A percentile compares a stretch with the other conserved stretches of the same genome.
phyloP scores from a whole-genome alignment of 2,329 filamentous ascomycete genomes.

The Colletotrichum sp. region DNA sequence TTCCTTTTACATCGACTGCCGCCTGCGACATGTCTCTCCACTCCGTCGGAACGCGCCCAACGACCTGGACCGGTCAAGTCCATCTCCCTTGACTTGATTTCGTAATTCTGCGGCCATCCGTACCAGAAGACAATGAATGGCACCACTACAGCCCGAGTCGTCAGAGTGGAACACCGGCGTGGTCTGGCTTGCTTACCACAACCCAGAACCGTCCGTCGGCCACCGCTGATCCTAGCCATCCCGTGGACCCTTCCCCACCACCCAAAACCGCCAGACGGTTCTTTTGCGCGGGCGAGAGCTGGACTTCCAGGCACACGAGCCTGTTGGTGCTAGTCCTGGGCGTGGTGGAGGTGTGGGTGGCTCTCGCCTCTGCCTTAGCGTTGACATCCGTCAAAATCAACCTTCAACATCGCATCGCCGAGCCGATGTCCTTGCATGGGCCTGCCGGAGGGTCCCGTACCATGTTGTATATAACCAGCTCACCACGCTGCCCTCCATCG shows the following conservation, averaged over 20 bases:
- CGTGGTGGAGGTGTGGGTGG: neutral
- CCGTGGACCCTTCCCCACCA: neutral
- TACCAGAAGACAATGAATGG: neutral
- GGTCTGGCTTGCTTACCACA: neutral
- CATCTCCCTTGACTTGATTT: neutral
- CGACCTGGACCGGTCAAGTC: neutral
- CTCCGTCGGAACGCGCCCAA: neutral
- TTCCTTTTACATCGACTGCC: neutral
- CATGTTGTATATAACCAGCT: neutral
- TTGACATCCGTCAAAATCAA: neutral
- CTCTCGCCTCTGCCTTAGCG: neutral
- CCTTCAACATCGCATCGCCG: neutral
- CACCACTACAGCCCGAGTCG: neutral
- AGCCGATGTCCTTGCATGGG: conserved; percentile 7
- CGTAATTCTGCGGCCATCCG: neutral
- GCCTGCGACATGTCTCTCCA: neutral
- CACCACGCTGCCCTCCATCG: neutral
- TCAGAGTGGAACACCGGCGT: neutral
- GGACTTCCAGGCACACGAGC: neutral
- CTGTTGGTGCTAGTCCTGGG: neutral
- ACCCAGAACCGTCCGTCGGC: neutral
- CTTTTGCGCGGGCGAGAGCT: neutral
- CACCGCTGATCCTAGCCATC: neutral
- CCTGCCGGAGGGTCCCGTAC: neutral
- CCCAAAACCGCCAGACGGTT: neutral